Conservation (phyloP, 257 asterid species). For the Scutellaria galericulata region DNA sequence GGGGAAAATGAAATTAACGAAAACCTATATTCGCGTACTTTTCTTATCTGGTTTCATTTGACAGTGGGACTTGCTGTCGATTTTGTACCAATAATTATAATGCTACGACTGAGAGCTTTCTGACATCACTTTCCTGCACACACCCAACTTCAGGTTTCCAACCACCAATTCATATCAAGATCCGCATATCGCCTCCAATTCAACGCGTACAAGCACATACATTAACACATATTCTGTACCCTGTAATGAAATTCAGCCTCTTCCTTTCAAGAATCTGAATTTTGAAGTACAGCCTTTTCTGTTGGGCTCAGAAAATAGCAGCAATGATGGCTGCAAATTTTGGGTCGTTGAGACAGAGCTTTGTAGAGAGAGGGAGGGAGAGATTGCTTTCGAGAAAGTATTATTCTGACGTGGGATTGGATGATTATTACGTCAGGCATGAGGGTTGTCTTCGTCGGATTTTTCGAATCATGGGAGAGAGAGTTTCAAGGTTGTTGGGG, state of each 20-base stretch:
- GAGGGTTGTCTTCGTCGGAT: conserved; percentile 49
- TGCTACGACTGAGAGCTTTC: background rate
- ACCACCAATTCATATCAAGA: conserved; percentile 33
- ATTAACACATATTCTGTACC: background rate
- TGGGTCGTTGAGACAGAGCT: conserved; percentile 74
- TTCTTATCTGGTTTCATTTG: background rate
- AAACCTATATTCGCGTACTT: background rate
- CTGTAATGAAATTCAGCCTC: conserved; percentile 2
- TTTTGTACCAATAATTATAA: background rate
- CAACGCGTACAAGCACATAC: background rate
- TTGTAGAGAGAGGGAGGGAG: conserved; percentile 59
- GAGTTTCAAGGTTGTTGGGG: conserved; percentile 37
- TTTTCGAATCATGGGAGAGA: conserved; percentile 40
- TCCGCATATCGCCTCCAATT: background rate
- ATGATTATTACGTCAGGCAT: conserved; percentile 28
- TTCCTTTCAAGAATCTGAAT: background rate
- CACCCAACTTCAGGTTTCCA: background rate
- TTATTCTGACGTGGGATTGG: conserved; percentile 56
- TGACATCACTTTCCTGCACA: background rate
- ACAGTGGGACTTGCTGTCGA: too few species aligned
- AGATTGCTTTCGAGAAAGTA: conserved; percentile 51
- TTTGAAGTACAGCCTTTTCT: background rate
- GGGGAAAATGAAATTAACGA: background rate
- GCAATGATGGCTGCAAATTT: conserved; percentile 50
- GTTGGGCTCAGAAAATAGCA: background rate